These are phyloP conservation scores for Actinomortierella wolfii DNA, from an alignment of 371 early-diverging fungal genomes.

Conservation along the genomic window DNA sequence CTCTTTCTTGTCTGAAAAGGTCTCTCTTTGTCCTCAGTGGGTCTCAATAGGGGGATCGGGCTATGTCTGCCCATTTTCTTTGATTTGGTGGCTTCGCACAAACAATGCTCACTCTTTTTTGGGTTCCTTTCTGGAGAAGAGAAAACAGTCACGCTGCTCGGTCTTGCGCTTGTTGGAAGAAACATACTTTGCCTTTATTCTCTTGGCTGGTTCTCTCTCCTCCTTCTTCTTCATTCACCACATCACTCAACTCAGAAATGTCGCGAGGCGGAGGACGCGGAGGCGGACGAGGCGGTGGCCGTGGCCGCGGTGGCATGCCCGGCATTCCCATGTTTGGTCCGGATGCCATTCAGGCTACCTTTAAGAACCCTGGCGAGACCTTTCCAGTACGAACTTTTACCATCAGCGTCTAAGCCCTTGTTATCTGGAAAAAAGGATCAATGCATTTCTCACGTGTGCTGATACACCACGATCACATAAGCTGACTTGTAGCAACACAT, in stretches of 20 bases:
- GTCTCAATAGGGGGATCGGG: too few relatives aligned
- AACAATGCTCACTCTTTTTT: too few relatives aligned
- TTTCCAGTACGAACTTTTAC: conserved; percentile 24
- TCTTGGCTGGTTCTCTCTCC: not conserved
- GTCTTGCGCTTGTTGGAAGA: too few relatives aligned
- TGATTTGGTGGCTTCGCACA: too few relatives aligned
- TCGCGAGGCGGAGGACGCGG: conserved; percentile 40
- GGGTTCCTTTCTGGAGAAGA: too few relatives aligned
- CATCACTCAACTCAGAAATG: conserved; percentile 10
- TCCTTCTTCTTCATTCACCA: not conserved
- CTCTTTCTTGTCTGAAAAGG: too few relatives aligned
- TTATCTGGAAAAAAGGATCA: not conserved
- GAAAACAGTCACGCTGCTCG: too few relatives aligned
- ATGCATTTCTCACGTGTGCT: not conserved
- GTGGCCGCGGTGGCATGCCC: conserved; percentile 27
- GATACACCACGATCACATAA: too few relatives aligned
- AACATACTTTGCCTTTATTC: not conserved
- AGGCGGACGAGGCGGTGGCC: conserved; percentile 37
- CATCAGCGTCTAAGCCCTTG: not conserved
- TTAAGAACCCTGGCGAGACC: conserved; percentile 43
- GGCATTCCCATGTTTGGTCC: conserved; percentile 37
- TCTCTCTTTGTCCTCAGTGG: too few relatives aligned
- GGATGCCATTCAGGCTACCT: conserved; percentile 39
- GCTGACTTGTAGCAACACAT: too few relatives aligned
- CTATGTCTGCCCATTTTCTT: too few relatives aligned